Evolutionary conservation across 2,329 filamentous ascomycete genomes (phyloP).

Genomic region (Chaetomium sp.): DNA sequence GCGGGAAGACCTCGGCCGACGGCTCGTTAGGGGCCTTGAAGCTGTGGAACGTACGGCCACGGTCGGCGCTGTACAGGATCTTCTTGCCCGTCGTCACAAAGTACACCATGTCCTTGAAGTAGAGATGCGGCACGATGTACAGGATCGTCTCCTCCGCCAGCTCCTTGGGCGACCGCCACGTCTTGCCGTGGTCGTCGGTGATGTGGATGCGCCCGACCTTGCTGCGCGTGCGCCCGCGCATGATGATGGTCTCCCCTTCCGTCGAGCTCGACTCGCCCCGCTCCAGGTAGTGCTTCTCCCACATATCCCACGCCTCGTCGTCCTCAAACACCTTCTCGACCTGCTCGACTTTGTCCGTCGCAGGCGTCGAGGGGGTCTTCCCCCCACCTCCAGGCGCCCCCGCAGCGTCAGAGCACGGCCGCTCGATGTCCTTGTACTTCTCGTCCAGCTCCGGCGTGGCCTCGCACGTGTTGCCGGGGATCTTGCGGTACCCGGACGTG

Average conservation of each 20-base stretch:
- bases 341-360: constrained; percentile 59
- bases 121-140: constrained; percentile 67
- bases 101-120: constrained; percentile 79
- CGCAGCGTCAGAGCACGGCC: constrained; percentile 63
- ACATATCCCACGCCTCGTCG: constrained; percentile 34
- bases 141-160: constrained; percentile 64
- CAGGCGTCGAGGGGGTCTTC: constrained; percentile 43
- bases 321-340: constrained; percentile 58
- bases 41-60: constrained; percentile 63
- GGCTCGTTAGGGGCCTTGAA: constrained; percentile 63
- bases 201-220: constrained; percentile 58
- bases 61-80: constrained; percentile 76
- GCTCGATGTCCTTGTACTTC: constrained; percentile 67
- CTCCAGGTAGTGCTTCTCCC: constrained; percentile 70
- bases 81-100: constrained; percentile 64
- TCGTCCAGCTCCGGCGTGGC: constrained; percentile 50
- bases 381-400: constrained; percentile 46
- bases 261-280: constrained; percentile 57
- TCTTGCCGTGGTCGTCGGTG: constrained; percentile 81
- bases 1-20: constrained; percentile 33
- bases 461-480: constrained; percentile 74
- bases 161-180: constrained; percentile 59
- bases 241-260: constrained; percentile 66
- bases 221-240: constrained; percentile 41
- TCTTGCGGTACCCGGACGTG: constrained; percentile 84